phyloP scores from a whole-genome alignment of 768 basidiomycete genomes.

The Podaxis sp. region DNA sequence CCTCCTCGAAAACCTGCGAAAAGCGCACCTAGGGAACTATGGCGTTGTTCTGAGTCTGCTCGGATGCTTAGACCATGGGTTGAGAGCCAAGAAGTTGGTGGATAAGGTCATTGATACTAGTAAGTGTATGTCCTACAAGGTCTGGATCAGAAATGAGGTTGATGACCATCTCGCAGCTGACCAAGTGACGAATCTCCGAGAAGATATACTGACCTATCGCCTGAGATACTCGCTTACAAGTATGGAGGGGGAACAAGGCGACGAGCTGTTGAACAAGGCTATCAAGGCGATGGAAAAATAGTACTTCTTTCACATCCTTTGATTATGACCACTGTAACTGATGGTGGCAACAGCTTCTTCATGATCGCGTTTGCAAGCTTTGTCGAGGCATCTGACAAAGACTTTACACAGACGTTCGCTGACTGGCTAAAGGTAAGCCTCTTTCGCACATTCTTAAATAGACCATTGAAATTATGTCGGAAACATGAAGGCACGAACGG shows the following conservation, averaged over 20 bases:
- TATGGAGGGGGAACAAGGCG: constrained; percentile 63
- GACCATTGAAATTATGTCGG: not conserved
- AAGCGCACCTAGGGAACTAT: constrained; percentile 91
- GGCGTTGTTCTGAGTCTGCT: constrained; percentile 87
- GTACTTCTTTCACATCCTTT: constrained; percentile 41
- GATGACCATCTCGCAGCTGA: constrained; percentile 55
- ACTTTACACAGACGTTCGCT: constrained; percentile 69
- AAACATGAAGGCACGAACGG: constrained; percentile 63
- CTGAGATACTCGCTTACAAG: constrained; percentile 84
- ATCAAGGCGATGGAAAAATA: constrained; percentile 85
- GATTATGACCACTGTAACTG: not conserved
- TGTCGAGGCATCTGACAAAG: constrained; percentile 59
- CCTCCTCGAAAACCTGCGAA: constrained; percentile 83
- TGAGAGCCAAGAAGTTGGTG: constrained; percentile 83
- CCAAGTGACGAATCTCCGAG: constrained; percentile 88
- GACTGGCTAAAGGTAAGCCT: constrained; percentile 77
- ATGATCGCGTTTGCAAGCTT: constrained; percentile 92
- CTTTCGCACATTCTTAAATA: not conserved
- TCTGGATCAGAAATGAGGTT: not conserved
- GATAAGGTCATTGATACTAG: constrained; percentile 85
- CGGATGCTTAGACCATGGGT: constrained; percentile 88
- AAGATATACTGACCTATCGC: constrained; percentile 82
- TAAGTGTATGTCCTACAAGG: constrained; percentile 23
- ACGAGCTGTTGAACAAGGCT: constrained; percentile 62
- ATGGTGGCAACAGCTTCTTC: constrained; percentile 68